A percentile compares a stretch with the other conserved stretches of the same genome.
These are phyloP conservation scores for Amaranthus palmeri DNA, from an alignment of 148 eudicot species.

Conservation along the genomic window DNA sequence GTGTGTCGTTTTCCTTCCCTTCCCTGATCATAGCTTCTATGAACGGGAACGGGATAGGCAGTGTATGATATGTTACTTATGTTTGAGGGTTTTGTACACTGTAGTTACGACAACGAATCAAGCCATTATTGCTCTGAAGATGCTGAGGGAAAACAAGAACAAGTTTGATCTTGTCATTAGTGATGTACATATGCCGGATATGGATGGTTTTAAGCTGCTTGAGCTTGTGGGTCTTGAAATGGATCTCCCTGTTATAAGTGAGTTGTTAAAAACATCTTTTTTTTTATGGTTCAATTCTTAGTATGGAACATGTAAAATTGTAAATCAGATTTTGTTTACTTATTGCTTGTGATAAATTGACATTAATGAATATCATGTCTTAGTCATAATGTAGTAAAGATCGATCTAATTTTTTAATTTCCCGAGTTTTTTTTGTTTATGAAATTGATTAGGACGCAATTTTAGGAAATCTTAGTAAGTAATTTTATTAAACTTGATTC, in stretches of 20 bases:
- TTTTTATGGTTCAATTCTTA: neutral
- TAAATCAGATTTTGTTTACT: neutral
- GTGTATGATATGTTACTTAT: slow-evolving; percentile 9
- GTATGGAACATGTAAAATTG: neutral
- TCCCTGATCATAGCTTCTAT: no score
- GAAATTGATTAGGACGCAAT: neutral
- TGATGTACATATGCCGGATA: slow-evolving; percentile 64
- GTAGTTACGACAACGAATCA: slow-evolving; percentile 50
- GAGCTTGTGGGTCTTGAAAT: slow-evolving; percentile 63
- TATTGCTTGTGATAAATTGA: neutral
- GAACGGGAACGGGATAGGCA: no score
- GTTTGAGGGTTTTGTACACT: slow-evolving; percentile 15
- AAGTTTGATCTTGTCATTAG: slow-evolving; percentile 54
- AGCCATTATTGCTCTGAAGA: slow-evolving; percentile 39
- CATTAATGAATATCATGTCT: neutral
- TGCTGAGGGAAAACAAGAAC: slow-evolving; percentile 49
- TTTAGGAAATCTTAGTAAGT: neutral
- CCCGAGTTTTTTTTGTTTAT: neutral
- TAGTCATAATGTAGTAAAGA: neutral
- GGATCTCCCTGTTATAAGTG: slow-evolving; percentile 67
- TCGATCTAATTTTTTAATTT: neutral
- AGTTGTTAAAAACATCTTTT: slow-evolving; percentile 6
- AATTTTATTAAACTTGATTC: no score
- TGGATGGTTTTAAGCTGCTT: slow-evolving; percentile 66
- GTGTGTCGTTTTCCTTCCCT: no score